phyloP scores from a whole-genome alignment of 495 filamentous ascomycete genomes.

The Podospora bellae-mahoneyi region DNA sequence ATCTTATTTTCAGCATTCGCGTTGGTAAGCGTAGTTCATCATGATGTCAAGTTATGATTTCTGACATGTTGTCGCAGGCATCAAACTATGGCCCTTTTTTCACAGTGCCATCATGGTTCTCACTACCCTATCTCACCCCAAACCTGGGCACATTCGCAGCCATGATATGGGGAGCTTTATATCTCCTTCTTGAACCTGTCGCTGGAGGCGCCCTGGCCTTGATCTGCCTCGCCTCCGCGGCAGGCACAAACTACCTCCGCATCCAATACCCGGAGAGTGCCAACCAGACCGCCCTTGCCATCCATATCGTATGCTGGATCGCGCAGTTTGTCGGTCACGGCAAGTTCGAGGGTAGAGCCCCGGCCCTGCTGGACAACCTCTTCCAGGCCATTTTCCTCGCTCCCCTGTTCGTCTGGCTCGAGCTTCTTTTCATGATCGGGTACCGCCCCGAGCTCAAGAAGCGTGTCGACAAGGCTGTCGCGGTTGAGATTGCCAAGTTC shows the following conservation, averaged over 20 bases:
- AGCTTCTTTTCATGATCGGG: conserved; percentile 84
- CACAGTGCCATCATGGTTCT: conserved; percentile 64
- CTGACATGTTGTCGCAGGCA: conserved; percentile 46
- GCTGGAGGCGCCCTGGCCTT: conserved; percentile 73
- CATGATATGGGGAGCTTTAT: conserved; percentile 68
- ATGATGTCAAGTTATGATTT: neutral
- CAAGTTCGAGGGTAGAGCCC: conserved; percentile 80
- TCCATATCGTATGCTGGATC: conserved; percentile 76
- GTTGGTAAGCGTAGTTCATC: conserved; percentile 54
- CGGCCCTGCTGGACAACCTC: conserved; percentile 85
- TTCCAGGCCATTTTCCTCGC: conserved; percentile 90
- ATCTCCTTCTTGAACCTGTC: conserved; percentile 90
- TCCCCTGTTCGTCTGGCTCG: conserved; percentile 97
- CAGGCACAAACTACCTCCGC: conserved; percentile 70
- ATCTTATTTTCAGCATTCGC: conserved; percentile 77
- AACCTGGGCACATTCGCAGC: conserved; percentile 76
- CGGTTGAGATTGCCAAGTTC: conserved; percentile 63
- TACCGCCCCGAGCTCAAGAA: conserved; percentile 84
- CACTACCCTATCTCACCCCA: conserved; percentile 70
- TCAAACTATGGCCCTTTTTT: conserved; percentile 74
- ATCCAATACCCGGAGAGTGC: conserved; percentile 59
- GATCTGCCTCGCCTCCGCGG: conserved; percentile 68
- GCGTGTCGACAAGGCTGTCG: conserved; percentile 70
- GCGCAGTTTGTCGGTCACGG: conserved; percentile 91
- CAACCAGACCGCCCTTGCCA: conserved; percentile 65